Evolutionary conservation across 2,329 filamentous ascomycete genomes (phyloP), one percentile per base, ranked within the genome.

Genomic region (Mycosphaerella arachidis): DNA sequence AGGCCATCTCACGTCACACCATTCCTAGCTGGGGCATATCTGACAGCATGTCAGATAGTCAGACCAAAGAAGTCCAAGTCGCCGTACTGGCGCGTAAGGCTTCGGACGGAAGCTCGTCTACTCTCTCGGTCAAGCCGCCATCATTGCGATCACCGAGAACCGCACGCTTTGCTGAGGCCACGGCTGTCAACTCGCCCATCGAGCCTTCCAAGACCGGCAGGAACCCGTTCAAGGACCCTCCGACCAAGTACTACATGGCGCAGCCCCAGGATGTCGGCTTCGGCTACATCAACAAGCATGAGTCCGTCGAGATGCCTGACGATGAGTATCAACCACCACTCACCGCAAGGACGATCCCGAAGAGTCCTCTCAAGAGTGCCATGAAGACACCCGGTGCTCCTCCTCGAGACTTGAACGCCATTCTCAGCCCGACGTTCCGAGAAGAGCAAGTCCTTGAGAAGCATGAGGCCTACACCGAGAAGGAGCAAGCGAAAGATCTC

Each of bases 371-470:
- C 68, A 96, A 94, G 82, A 96, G 91, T 75, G 92, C 92, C 56
- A 83, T 97, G 81, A 96, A 85, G 78, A 87, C 90, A 18, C 92
- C 93, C 4, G 91, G 92, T 20, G 93, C 91, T 2, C 87, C 90
- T 4, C 90, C 84, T 30, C 84, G 88, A 69, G 84, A 83, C 63
- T 78, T 92, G 56, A 63, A 64, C 40, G 94, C 93, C 74, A 89
- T 90, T 20, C 78, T 96, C 66, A 97, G 92, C 76, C 92, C 93
- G 45, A 97, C 92, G 0, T 97, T 97, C 75, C 83, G 84, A 55
- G 90, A 97, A 77, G 93, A 97, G 77, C 86, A 93, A 54, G 77
- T 89, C 4, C 59, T 97, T 33, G 93, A 97, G 78, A 92, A 93
- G 80, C 84, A 87, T 55, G 93, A 97, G 74, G 82, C 82, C 58